These are phyloP conservation scores for Drechslerella stenobrocha DNA, from an alignment of 2,329 filamentous ascomycete genomes.

Conservation along the genomic window DNA sequence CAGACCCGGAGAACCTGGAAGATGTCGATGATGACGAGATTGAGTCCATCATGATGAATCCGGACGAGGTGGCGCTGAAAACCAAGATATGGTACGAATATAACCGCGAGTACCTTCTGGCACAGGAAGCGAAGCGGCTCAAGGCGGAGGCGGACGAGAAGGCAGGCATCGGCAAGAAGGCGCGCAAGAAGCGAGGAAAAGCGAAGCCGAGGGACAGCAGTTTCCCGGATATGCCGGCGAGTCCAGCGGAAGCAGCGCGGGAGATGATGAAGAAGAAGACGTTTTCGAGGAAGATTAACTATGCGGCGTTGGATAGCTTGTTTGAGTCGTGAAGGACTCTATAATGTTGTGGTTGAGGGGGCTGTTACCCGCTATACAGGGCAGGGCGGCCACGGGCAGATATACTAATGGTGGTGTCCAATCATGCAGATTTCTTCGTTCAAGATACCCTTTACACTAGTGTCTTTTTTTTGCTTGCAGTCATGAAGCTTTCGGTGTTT, in stretches of 20 bases:
- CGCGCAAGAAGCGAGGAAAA: conserved; percentile 60
- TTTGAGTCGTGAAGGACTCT: conserved; percentile 59
- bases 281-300: conserved; percentile 76
- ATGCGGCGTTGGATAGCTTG: conserved; percentile 65
- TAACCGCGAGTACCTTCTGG: conserved; percentile 89
- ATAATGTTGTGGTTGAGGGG: conserved; percentile 54
- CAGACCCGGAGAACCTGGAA: conserved; percentile 64
- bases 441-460: too few species aligned
- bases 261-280: conserved; percentile 69
- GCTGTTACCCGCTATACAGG: too few species aligned
- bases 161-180: conserved; percentile 62
- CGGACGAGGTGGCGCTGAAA: conserved; percentile 76
- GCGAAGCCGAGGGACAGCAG: conserved; percentile 66
- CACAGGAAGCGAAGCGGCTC: conserved; percentile 80
- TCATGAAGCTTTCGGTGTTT: too few species aligned
- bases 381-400: too few species aligned
- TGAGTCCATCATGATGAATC: conserved; percentile 72
- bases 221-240: conserved; percentile 68
- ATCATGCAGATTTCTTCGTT: too few species aligned
- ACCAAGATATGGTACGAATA: conserved; percentile 92
- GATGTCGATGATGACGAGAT: conserved; percentile 90
- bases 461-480: too few species aligned
- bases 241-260: conserved; percentile 69
- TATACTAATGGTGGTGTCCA: too few species aligned
- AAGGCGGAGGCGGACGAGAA: conserved; percentile 67